Evolutionary conservation across 2,329 filamentous ascomycete species (phyloP).

Genomic region (Didymella pinodella): DNA sequence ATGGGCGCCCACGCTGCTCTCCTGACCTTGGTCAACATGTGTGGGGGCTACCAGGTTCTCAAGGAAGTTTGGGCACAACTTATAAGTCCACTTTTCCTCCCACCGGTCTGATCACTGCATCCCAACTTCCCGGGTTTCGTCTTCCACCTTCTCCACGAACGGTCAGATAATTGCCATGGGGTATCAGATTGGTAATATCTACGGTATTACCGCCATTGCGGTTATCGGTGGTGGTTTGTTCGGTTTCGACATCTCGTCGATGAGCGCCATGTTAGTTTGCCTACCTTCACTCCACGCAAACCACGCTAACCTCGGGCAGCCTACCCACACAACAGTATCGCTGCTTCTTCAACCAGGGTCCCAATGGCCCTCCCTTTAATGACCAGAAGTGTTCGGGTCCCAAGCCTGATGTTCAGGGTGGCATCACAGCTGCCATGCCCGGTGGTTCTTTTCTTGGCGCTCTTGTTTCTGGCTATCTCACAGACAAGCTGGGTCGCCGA

Average conservation of each 20-base stretch:
- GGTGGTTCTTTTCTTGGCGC: slow-evolving; percentile 74
- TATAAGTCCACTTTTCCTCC: slow-evolving; percentile 26
- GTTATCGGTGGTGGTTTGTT: slow-evolving; percentile 74
- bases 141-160: background rate
- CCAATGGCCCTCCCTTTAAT: slow-evolving; percentile 44
- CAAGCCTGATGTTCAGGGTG: slow-evolving; percentile 65
- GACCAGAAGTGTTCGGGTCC: slow-evolving; percentile 61
- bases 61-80: slow-evolving; percentile 4
- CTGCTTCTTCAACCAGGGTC: slow-evolving; percentile 72
- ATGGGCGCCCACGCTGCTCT: slow-evolving; percentile 20
- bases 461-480: slow-evolving; percentile 65
- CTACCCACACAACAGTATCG: slow-evolving; percentile 74
- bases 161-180: slow-evolving; percentile 27
- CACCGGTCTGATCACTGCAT: slow-evolving; percentile 5
- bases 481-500: slow-evolving; percentile 65
- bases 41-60: slow-evolving; percentile 13
- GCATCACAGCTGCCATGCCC: slow-evolving; percentile 75
- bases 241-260: slow-evolving; percentile 80
- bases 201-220: slow-evolving; percentile 65
- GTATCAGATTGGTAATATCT: slow-evolving; percentile 63
- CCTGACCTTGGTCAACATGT: slow-evolving; percentile 15
- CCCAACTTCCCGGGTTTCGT: slow-evolving; percentile 3
- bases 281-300: background rate
- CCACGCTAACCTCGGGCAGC: slow-evolving; percentile 38
- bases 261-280: slow-evolving; percentile 61